These are phyloP conservation scores for Zasmidium cellare DNA, from an alignment of 2,329 filamentous ascomycete genomes.

Conservation along the genomic window DNA sequence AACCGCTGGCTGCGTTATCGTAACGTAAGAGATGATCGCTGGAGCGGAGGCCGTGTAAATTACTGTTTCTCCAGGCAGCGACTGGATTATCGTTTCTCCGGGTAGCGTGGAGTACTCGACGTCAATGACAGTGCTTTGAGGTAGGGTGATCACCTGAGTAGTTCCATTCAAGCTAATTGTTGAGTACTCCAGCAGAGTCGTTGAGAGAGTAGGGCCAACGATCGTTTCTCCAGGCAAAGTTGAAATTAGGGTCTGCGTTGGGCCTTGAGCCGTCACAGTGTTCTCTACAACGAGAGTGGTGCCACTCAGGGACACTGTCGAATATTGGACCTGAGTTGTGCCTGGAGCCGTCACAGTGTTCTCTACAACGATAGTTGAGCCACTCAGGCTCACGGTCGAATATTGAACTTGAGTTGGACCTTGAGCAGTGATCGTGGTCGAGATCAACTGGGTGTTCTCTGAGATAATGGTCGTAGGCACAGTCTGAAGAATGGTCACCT, in stretches of 20 bases:
- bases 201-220: background rate
- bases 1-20: background rate
- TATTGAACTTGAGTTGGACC: too few relatives aligned
- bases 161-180: background rate
- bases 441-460: too few relatives aligned
- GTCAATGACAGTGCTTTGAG: background rate
- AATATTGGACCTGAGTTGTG: background rate
- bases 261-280: background rate
- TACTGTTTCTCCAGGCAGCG: background rate
- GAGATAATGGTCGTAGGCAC: background rate
- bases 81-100: background rate
- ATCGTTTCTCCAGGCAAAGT: background rate
- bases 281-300: background rate
- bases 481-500: background rate
- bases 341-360: background rate
- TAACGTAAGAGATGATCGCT: background rate
- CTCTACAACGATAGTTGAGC: background rate
- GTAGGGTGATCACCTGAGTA: background rate
- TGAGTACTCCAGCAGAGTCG: background rate
- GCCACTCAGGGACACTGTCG: background rate
- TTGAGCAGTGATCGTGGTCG: too few relatives aligned
- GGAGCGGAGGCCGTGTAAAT: background rate
- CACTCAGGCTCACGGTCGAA: background rate
- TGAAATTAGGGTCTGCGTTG: background rate
- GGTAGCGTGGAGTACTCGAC: background rate